Evolutionary conservation across 345 rosid genomes (phyloP), one percentile per base, ranked within the genome.

Genomic region (Rubroshorea leprosula): DNA sequence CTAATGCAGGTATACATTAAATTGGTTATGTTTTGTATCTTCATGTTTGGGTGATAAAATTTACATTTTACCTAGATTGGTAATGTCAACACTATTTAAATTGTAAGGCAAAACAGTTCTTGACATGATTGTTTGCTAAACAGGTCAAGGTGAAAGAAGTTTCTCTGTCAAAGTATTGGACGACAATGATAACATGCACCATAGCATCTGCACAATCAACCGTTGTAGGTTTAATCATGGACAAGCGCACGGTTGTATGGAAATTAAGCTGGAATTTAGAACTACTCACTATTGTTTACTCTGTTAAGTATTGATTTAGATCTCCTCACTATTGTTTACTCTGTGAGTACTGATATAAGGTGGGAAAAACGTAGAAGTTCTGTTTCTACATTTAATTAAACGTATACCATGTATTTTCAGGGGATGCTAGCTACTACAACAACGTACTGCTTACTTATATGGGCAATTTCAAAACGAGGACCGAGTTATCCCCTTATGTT

Each of bases 401-500:
- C 35, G 9, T 3, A 3, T 29, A 3, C 4, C 35, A 29, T 29
- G 35, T 29, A 29, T 29, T 9, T 51, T 10, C 59, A 78, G 86
- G 86, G 83, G 45, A 69, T 71, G 38, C 13, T 81, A 12, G 66
- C 72, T 3, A 68, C 81, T 0, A 79, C 81, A 0, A 66, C 78
- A 14, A 60, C 72, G 13, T 78, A 76, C 22, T 71, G 74, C 60
- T 44, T 74, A 23, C 39, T 78, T 18, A 14, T 67, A 0, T 69
- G 69, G 72, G 72, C 58, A 15, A 58, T 78, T n/a, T 24, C 70
- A 13, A 71, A 51, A 19, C 69, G 71, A 51, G 87, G 84, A 18
- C 87, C 81, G 4, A 69, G 76, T 50, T 81, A 72, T 54, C 80
- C 83, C 8, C 39, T 83, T 0, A 81, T 81, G 83, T 81, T 81